phyloP scores from a whole-genome alignment of 768 basidiomycete genomes.

The Pulveroboletus sp. region DNA sequence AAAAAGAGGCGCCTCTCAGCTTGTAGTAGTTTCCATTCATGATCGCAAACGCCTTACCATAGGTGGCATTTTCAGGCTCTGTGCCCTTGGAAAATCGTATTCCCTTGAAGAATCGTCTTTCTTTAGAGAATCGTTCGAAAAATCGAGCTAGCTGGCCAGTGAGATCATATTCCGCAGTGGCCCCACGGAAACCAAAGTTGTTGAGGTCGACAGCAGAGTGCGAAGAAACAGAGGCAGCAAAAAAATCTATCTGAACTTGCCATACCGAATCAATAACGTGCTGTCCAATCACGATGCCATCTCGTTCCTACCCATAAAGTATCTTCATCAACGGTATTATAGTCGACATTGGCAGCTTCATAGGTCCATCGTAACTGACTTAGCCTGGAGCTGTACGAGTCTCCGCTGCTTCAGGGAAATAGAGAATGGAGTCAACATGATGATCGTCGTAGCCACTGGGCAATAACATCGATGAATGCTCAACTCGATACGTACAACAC shows the following conservation, averaged over 20 bases:
- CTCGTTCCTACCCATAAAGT: constrained; percentile 7
- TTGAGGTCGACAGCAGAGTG: neutral
- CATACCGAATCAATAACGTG: neutral
- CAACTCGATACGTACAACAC: constrained; percentile 7
- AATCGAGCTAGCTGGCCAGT: constrained; percentile 3
- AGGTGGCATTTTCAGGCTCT: neutral
- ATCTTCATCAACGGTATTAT: neutral
- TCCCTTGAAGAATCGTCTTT: too few species aligned
- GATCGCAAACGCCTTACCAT: neutral
- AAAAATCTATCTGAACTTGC: constrained; percentile 5
- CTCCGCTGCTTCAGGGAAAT: neutral
- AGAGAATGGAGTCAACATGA: neutral
- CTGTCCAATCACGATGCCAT: neutral
- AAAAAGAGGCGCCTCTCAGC: neutral
- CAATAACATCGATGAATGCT: neutral
- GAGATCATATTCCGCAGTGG: constrained; percentile 8
- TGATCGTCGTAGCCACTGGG: neutral
- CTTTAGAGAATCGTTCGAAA: too few species aligned
- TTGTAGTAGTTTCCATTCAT: neutral
- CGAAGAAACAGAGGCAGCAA: neutral
- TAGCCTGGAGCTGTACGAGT: constrained; percentile 12
- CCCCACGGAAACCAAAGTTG: constrained; percentile 12
- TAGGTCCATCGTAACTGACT: neutral
- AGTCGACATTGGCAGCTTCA: neutral
- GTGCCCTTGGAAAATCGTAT: neutral